These are phyloP conservation scores for Arctostaphylos glauca DNA, from an alignment of 148 eudicot genomes.

Conservation along the genomic window DNA sequence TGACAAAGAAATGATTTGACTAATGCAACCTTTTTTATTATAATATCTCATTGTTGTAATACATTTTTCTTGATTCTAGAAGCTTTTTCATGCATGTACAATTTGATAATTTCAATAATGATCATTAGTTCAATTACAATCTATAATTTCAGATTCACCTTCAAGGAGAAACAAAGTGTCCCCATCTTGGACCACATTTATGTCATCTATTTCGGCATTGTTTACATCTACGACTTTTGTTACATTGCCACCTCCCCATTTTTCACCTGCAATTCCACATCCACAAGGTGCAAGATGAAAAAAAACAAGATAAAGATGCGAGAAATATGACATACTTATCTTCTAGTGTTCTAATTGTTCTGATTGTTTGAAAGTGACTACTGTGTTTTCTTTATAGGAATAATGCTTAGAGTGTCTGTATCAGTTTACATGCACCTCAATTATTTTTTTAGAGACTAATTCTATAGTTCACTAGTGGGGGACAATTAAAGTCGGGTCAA, in stretches of 20 bases:
- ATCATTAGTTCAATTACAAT: neutral
- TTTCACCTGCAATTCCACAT: conserved; percentile 62
- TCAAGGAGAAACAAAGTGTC: conserved; percentile 65
- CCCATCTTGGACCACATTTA: conserved; percentile 69
- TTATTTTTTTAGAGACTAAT: no score
- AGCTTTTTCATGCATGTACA: conserved; percentile 19
- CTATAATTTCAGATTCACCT: conserved; percentile 10
- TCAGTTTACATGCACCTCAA: no score
- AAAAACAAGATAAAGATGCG: neutral
- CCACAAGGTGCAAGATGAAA: conserved; percentile 19
- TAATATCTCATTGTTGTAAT: conserved; percentile 8
- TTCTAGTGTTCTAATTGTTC: neutral
- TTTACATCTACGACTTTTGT: conserved; percentile 48
- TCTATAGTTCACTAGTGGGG: no score
- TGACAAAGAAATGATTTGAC: no score
- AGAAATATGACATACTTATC: neutral
- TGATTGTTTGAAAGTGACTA: neutral
- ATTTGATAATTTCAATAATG: conserved; percentile 4
- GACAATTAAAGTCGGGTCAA: no score
- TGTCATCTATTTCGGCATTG: conserved; percentile 73
- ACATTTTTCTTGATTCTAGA: conserved; percentile 24
- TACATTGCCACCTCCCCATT: conserved; percentile 47
- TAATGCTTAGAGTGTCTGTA: no score
- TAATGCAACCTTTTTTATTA: neutral
- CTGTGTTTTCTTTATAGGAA: neutral